Evolutionary conservation across 2,329 filamentous ascomycete genomes (phyloP).

Genomic region (Epichloe uncinata): DNA sequence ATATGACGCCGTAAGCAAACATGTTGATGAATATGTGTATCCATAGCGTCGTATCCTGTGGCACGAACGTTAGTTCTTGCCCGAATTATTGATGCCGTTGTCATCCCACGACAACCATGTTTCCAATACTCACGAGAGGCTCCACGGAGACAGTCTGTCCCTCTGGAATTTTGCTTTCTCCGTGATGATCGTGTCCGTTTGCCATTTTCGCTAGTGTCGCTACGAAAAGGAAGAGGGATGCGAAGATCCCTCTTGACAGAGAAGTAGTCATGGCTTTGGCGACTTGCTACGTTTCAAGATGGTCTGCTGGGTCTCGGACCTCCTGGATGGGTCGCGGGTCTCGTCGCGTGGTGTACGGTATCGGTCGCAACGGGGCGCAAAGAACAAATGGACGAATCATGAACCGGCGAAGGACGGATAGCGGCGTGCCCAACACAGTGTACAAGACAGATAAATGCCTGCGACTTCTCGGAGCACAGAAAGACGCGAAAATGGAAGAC

Average conservation of each 20-base stretch:
- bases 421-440: neutral
- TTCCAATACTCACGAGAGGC: constrained; percentile 46
- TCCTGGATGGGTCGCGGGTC: neutral
- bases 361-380: neutral
- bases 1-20: constrained; percentile 79
- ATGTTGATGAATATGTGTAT: constrained; percentile 83
- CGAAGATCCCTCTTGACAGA: constrained; percentile 7
- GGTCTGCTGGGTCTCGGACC: constrained; percentile 1
- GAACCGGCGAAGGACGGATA: neutral
- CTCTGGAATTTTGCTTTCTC: constrained; percentile 46
- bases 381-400: neutral
- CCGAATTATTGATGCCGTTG: neutral
- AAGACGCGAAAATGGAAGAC: neutral
- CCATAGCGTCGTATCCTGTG: constrained; percentile 74
- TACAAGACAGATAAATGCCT: constrained; percentile 13
- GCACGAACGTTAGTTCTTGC: constrained; percentile 17
- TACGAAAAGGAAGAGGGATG: constrained; percentile 10
- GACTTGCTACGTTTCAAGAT: constrained; percentile 5
- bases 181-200: constrained; percentile 36
- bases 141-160: constrained; percentile 58
- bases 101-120: neutral
- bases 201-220: constrained; percentile 13
- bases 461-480: constrained; percentile 1
- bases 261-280: constrained; percentile 10
- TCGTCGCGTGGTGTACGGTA: neutral